Percentiles rank a stretch among this genome's conserved stretches.
Evolutionary conservation across 2,329 filamentous ascomycete genomes (phyloP).

Genomic region (Colletotrichum shisoi): DNA sequence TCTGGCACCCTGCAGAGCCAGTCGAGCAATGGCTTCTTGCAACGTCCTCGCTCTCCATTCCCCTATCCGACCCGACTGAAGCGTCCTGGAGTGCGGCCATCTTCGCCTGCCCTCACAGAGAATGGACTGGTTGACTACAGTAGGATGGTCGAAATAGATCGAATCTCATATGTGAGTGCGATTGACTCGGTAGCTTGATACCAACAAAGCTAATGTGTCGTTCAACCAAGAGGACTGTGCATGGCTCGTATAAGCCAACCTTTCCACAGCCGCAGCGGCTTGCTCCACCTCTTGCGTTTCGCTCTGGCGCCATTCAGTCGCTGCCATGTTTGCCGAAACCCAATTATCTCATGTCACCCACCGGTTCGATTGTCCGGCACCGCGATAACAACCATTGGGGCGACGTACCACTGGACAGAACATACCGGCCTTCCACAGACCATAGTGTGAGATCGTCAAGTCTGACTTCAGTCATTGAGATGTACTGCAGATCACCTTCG

Average conservation of each 20-base stretch:
- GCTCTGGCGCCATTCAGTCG: conserved; percentile 53
- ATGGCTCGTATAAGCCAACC: conserved; percentile 53
- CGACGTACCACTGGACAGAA: conserved; percentile 45
- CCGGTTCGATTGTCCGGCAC: conserved; percentile 39
- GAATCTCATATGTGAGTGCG: conserved; percentile 55
- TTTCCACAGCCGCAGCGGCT: conserved; percentile 50
- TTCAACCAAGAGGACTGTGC: conserved; percentile 56
- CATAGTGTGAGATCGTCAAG: conserved; percentile 56
- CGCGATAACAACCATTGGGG: conserved; percentile 38
- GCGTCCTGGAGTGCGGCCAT: conserved; percentile 60
- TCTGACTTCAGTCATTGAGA: conserved; percentile 60
- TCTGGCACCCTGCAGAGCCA: conserved; percentile 59
- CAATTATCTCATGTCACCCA: conserved; percentile 25
- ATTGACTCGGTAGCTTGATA: neutral
- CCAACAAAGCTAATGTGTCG: conserved; percentile 17
- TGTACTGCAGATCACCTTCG: conserved; percentile 51
- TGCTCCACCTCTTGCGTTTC: conserved; percentile 51
- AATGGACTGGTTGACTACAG: conserved; percentile 59
- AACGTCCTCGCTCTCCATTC: conserved; percentile 66
- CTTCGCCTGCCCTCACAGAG: conserved; percentile 60
- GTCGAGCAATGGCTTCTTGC: conserved; percentile 52
- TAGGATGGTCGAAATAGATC: conserved; percentile 60
- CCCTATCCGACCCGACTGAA: conserved; percentile 66
- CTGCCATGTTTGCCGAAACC: conserved; percentile 49
- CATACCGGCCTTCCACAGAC: conserved; percentile 50